Base-by-base conservation (phyloP, 163 green algal species). In the Chlamydomonas reinhardtii region DNA sequence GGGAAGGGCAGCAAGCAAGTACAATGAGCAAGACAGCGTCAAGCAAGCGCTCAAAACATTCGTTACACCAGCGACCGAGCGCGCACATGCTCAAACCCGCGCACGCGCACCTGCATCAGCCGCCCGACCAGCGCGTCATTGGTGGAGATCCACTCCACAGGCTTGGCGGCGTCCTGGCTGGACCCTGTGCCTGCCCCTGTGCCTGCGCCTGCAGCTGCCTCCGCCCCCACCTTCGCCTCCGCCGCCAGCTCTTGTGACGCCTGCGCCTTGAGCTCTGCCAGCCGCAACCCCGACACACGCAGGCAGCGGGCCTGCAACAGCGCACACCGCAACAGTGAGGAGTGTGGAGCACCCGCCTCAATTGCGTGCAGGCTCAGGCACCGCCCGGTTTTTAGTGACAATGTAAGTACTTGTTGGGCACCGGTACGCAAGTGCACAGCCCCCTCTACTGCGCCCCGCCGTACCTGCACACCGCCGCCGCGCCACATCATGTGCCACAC, bases 241-340 rank as follows among this genome's bases (percentile, higher is more conserved):
- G 12, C 37, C 71, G 71, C 37, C 71, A 76, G 37, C 71, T 76
- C 71, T 2, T 11, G 15, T 24, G 39, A 19, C 16, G 71, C 71
- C 27, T 62, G 71, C 71, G 37, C 71, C 71, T 76, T 76, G 37
- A 61, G 71, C 71, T 62, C 37, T 8, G 71, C 37, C 37, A 76
- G 69, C 16, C 69, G 69, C 20, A 19, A 22, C 32, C 29, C 69
- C 25, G 69, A 74, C 32, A 74, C 69, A 32, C 34, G 69, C 24
- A 27, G 4, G 34, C 32, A n/a, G 24, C 69, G 69, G 27, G 32
- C 20, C 69, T 74, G 69, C 69, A 31, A 65, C 56, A 14, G 2
- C 56, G 56, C 56, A 14, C 19, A 65, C 19, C 56, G 20, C 56
- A 48, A n/a, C n/a, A n/a, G n/a, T n/a, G n/a, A n/a, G n/a, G n/a